phyloP scores from a whole-genome alignment of 176 grass and related monocot species.

The Pontederia paniculata region DNA sequence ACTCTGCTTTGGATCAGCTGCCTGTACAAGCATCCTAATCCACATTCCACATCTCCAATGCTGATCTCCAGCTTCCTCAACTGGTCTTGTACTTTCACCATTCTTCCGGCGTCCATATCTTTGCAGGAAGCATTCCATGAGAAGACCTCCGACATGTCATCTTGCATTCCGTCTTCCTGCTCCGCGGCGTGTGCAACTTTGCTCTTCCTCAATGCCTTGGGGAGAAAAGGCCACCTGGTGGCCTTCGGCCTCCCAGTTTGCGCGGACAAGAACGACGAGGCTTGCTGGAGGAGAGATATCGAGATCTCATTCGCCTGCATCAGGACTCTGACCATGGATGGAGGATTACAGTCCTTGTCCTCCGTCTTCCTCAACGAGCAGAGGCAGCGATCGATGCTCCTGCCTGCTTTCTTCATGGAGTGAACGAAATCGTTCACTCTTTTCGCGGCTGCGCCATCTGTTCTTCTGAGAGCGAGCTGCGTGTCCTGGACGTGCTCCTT shows the following conservation, averaged over 20 bases:
- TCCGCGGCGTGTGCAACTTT: slow-evolving; percentile 1
- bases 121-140: neutral
- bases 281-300: slow-evolving; percentile 9
- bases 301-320: slow-evolving; percentile 8
- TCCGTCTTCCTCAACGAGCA: neutral
- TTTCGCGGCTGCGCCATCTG: neutral
- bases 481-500: slow-evolving; percentile 16
- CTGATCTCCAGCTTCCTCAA: slow-evolving; percentile 17
- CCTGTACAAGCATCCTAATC: slow-evolving; percentile 24
- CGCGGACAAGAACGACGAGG: neutral
- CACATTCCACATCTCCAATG: slow-evolving; percentile 16
- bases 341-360: slow-evolving; percentile 1
- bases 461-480: slow-evolving; percentile 13
- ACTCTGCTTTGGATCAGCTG: slow-evolving; percentile 22
- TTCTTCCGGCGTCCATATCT: neutral
- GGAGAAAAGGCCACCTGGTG: slow-evolving; percentile 18
- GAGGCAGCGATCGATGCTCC: neutral
- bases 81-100: slow-evolving; percentile 2
- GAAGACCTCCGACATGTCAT: neutral
- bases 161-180: neutral
- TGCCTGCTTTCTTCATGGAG: slow-evolving; percentile 21
- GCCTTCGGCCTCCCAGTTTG: slow-evolving; percentile 5
- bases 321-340: slow-evolving; percentile 4
- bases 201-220: slow-evolving; percentile 3
- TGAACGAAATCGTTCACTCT: slow-evolving; percentile 7